A percentile compares a stretch with the other conserved stretches of the same genome.
These are phyloP conservation scores for Pichia sp. DNA, from an alignment of 1,139 yeast species.

Conservation along the genomic window DNA sequence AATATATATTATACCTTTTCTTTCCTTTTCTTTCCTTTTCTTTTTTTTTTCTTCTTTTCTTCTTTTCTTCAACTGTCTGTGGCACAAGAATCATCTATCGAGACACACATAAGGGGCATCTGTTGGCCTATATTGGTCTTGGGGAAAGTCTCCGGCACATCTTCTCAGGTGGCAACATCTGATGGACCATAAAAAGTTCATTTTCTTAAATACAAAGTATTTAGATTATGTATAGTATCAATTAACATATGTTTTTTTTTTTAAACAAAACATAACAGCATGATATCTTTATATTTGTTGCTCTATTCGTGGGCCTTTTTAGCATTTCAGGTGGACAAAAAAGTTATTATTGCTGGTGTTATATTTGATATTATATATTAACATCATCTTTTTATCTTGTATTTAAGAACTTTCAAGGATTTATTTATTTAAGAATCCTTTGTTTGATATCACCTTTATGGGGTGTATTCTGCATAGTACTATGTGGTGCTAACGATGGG, in stretches of 20 bases:
- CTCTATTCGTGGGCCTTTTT: neutral
- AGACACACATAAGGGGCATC: constrained; percentile 20
- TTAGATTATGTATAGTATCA: too few species aligned
- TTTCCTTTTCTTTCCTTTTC: constrained; percentile 23
- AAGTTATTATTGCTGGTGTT: neutral
- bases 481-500: constrained; percentile 19
- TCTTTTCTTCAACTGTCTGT: constrained; percentile 7
- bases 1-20: neutral
- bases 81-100: constrained; percentile 23
- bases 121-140: constrained; percentile 12
- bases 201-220: neutral
- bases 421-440: neutral
- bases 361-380: too few species aligned
- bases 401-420: neutral
- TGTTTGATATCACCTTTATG: constrained; percentile 11
- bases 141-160: constrained; percentile 28
- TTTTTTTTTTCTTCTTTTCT: constrained; percentile 10
- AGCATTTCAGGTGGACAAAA: neutral
- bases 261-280: neutral
- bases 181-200: constrained; percentile 15
- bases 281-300: neutral
- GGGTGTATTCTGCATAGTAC: constrained; percentile 21
- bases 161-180: constrained; percentile 24
- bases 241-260: neutral
- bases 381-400: neutral